A percentile compares a stretch with the other conserved stretches of the same genome.
Conservation (phyloP, 2,329 filamentous ascomycete genomes). For the Ophiognomonia clavigignenti-juglandacearum region DNA sequence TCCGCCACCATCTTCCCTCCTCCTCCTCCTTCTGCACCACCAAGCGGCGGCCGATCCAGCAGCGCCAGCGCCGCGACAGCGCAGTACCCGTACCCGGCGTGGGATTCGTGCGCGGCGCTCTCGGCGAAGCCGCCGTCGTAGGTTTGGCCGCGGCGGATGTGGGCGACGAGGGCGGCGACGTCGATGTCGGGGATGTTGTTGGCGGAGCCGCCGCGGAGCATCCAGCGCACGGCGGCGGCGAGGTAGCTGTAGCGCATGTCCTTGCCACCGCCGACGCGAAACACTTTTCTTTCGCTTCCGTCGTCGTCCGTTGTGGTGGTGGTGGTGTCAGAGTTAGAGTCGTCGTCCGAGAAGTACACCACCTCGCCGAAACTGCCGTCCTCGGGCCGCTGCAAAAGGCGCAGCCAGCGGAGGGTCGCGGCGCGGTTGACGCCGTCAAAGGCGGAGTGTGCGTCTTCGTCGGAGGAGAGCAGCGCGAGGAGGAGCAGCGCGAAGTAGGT, state of each 20-base stretch:
- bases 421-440: slow-evolving; percentile 62
- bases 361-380: slow-evolving; percentile 93
- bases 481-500: slow-evolving; percentile 84
- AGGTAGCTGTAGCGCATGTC: slow-evolving; percentile 89
- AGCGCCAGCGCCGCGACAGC: slow-evolving; percentile 74
- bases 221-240: slow-evolving; percentile 76
- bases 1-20: slow-evolving; percentile 30
- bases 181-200: slow-evolving; percentile 68
- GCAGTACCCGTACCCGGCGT: slow-evolving; percentile 90
- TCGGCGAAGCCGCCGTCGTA: slow-evolving; percentile 85
- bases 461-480: slow-evolving; percentile 49
- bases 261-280: slow-evolving; percentile 70
- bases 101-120: slow-evolving; percentile 73
- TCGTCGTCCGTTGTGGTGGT: slow-evolving; percentile 28
- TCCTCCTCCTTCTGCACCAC: background rate
- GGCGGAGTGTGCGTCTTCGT: slow-evolving; percentile 31
- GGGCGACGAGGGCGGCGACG: slow-evolving; percentile 61
- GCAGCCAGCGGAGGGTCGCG: slow-evolving; percentile 70
- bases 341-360: slow-evolving; percentile 41
- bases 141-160: slow-evolving; percentile 61
- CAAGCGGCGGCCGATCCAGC: slow-evolving; percentile 54
- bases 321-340: slow-evolving; percentile 18
- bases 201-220: slow-evolving; percentile 60
- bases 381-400: slow-evolving; percentile 61
- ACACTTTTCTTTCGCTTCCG: too few species aligned